A percentile compares a stretch with the other conserved stretches of the same genome.
Evolutionary conservation across 1,139 yeast genomes (phyloP).

Genomic region (Candida sojae): DNA sequence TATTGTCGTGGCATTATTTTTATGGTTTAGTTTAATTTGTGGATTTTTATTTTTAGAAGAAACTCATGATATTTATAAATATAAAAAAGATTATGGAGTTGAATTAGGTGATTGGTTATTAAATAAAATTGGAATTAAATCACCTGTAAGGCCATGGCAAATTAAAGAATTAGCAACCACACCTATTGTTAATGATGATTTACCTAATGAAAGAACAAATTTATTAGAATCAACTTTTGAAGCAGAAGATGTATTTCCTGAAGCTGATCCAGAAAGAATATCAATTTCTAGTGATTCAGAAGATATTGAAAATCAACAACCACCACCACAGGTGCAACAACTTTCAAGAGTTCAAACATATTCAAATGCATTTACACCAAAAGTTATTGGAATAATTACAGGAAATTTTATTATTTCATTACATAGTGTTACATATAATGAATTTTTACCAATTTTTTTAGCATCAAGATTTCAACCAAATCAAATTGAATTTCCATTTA

Average conservation of each 20-base stretch:
- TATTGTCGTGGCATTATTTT: constrained; percentile 48
- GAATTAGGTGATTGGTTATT: constrained; percentile 52
- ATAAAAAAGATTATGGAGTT: constrained; percentile 51
- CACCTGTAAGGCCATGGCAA: constrained; percentile 38
- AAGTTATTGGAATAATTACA: constrained; percentile 20
- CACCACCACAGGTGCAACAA: constrained; percentile 15
- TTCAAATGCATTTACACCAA: constrained; percentile 21
- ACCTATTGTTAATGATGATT: constrained; percentile 14
- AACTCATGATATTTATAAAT: constrained; percentile 48
- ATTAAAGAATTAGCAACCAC: background rate
- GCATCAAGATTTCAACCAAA: constrained; percentile 45
- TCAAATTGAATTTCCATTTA: constrained; percentile 39
- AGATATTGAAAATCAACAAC: constrained; percentile 16
- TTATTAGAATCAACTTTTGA: constrained; percentile 3
- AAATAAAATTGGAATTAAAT: constrained; percentile 30
- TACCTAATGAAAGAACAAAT: constrained; percentile 12
- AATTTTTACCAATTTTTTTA: constrained; percentile 59
- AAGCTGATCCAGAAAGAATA: constrained; percentile 9
- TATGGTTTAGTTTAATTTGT: constrained; percentile 37
- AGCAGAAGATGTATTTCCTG: constrained; percentile 3
- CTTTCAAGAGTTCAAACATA: constrained; percentile 7
- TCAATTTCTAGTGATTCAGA: constrained; percentile 11
- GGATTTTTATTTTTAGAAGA: constrained; percentile 62
- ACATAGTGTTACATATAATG: constrained; percentile 53
- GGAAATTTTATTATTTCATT: constrained; percentile 21